Percentiles rank a stretch among this genome's conserved stretches.
Conservation (phyloP, 75 land plant species). For the Larix kaempferi region DNA sequence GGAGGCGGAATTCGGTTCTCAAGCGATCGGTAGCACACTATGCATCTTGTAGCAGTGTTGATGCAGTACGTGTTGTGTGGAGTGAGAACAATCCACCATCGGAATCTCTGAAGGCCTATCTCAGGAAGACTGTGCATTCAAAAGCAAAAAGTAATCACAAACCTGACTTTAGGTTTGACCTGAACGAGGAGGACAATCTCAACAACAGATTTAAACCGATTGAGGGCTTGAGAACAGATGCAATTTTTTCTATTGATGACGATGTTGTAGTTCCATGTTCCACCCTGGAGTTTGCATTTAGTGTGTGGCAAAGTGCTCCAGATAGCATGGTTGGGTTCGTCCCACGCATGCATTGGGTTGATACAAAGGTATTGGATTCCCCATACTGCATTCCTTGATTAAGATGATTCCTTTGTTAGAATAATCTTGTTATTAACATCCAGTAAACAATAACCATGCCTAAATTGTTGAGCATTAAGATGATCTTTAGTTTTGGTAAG, state of each 20-base stretch:
- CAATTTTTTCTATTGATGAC: constrained; percentile 92
- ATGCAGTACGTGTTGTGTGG: constrained; percentile 92
- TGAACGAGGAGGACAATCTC: constrained; percentile 79
- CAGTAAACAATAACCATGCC: background rate
- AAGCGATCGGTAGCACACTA: constrained; percentile 85
- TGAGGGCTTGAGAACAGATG: constrained; percentile 63
- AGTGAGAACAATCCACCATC: constrained; percentile 87
- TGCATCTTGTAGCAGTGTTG: constrained; percentile 64
- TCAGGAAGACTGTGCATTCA: constrained; percentile 20
- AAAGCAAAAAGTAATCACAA: constrained; percentile 33
- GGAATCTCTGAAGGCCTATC: constrained; percentile 26
- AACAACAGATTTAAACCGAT: constrained; percentile 94
- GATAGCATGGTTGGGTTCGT: constrained; percentile 98
- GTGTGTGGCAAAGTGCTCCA: constrained; percentile 89
- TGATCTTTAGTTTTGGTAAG: constrained; percentile 1
- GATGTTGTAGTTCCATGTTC: constrained; percentile 87
- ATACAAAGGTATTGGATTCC: constrained; percentile 29
- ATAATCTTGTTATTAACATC: too few species aligned
- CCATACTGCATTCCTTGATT: constrained; percentile 5
- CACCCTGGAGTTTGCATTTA: constrained; percentile 73
- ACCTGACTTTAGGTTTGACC: constrained; percentile 65
- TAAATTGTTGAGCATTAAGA: background rate
- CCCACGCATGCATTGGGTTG: constrained; percentile 88
- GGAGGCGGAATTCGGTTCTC: constrained; percentile 84
- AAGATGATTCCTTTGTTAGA: background rate